phyloP scores from a whole-genome alignment of 2,329 filamentous ascomycete species.

The Ophiostoma perfectum region DNA sequence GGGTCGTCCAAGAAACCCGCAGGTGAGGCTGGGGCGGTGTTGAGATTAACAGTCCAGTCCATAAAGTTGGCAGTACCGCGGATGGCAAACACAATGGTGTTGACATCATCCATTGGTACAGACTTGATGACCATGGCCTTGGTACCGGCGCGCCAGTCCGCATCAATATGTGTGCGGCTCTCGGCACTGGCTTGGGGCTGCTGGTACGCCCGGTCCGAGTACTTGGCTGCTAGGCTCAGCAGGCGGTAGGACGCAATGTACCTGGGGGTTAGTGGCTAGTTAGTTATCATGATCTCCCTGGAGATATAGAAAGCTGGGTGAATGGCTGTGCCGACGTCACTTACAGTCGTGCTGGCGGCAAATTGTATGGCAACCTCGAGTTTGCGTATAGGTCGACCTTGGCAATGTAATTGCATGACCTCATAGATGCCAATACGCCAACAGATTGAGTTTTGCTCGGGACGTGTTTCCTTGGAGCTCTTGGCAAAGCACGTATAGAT shows the following conservation, averaged over 20 bases:
- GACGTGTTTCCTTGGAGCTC: neutral
- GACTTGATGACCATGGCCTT: slow-evolving; percentile 84
- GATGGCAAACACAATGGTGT: slow-evolving; percentile 77
- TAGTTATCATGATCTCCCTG: no score
- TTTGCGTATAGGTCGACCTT: slow-evolving; percentile 78
- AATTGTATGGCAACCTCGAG: slow-evolving; percentile 61
- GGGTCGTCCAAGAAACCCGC: slow-evolving; percentile 69
- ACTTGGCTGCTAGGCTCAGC: slow-evolving; percentile 71
- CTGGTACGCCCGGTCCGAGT: slow-evolving; percentile 69
- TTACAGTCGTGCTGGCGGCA: slow-evolving; percentile 63
- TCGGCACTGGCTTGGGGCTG: slow-evolving; percentile 54
- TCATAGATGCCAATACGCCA: slow-evolving; percentile 34
- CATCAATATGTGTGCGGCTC: slow-evolving; percentile 62
- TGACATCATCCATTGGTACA: slow-evolving; percentile 68
- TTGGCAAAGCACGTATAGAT: neutral
- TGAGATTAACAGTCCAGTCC: slow-evolving; percentile 82
- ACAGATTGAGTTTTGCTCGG: slow-evolving; percentile 26
- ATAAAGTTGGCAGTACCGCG: slow-evolving; percentile 73
- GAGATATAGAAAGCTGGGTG: no score
- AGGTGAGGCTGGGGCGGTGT: slow-evolving; percentile 61
- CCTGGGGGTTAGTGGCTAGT: slow-evolving; percentile 34
- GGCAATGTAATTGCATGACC: slow-evolving; percentile 57
- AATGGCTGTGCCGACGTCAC: neutral
- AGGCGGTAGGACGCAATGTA: slow-evolving; percentile 69
- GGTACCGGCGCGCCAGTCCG: slow-evolving; percentile 67